phyloP scores from a whole-genome alignment of 495 filamentous ascomycete species.

The Daldinia childiae region DNA sequence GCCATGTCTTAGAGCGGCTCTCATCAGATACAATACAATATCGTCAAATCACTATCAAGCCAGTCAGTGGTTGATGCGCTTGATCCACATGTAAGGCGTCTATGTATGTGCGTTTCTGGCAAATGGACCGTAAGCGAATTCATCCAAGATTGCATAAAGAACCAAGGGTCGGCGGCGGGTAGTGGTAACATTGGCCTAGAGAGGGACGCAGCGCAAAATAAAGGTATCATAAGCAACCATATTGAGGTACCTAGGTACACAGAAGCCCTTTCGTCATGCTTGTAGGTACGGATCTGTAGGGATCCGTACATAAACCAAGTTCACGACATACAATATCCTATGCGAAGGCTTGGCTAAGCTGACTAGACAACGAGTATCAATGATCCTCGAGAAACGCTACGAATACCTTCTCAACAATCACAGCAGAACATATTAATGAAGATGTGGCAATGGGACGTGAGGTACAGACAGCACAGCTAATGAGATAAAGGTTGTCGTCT shows the following conservation, averaged over 20 bases:
- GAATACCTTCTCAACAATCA: background rate
- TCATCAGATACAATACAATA: conserved; percentile 1
- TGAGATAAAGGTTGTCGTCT: conserved; percentile 7
- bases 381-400: background rate
- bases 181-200: conserved; percentile 18
- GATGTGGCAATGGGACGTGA: conserved; percentile 1
- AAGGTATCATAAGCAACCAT: conserved; percentile 14
- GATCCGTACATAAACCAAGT: conserved; percentile 8
- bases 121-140: conserved; percentile 39
- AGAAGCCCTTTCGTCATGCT: conserved; percentile 3
- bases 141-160: conserved; percentile 42
- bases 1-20: conserved; percentile 2
- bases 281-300: background rate
- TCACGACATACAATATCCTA: conserved; percentile 3
- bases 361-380: background rate
- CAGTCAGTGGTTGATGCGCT: conserved; percentile 10
- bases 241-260: conserved; percentile 25
- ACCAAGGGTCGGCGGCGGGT: conserved; percentile 35
- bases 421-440: background rate
- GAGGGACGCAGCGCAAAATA: conserved; percentile 23
- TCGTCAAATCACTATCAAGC: conserved; percentile 11
- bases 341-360: conserved; percentile 1
- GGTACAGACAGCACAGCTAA: conserved; percentile 1
- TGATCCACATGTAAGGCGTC: conserved; percentile 10
- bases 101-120: conserved; percentile 19